These are phyloP conservation scores for Triticum timopheevii DNA, from an alignment of 176 grass and related monocot species.

Conservation along the genomic window DNA sequence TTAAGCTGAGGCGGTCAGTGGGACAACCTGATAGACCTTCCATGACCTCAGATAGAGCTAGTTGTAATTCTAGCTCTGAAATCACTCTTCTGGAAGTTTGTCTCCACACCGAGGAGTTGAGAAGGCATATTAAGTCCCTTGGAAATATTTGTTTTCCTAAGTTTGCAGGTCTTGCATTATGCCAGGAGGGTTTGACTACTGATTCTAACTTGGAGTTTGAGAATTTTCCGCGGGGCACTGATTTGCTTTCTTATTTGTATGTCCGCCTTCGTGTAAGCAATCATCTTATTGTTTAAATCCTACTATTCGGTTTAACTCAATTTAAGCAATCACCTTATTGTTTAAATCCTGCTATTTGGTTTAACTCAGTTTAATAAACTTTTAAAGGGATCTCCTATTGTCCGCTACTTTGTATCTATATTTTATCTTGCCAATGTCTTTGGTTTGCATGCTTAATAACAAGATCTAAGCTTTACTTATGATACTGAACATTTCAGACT, in stretches of 20 bases:
- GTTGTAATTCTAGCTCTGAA: slow-evolving; percentile 48
- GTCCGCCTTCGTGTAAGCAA: slow-evolving; percentile 90
- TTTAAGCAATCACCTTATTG: slow-evolving; percentile 43
- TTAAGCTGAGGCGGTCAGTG: slow-evolving; percentile 64
- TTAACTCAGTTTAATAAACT: slow-evolving; percentile 20
- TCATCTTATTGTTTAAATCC: slow-evolving; percentile 34
- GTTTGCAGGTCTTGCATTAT: slow-evolving; percentile 69
- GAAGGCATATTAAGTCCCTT: slow-evolving; percentile 76
- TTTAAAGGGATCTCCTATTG: slow-evolving; percentile 12
- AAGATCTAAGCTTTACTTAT: not conserved
- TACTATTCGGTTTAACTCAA: not conserved
- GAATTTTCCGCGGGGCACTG: slow-evolving; percentile 78
- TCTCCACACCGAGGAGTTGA: slow-evolving; percentile 88
- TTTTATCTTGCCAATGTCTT: slow-evolving; percentile 28
- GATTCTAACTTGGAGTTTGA: slow-evolving; percentile 74
- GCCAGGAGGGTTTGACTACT: slow-evolving; percentile 72
- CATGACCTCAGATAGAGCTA: slow-evolving; percentile 24
- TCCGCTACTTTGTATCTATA: slow-evolving; percentile 1
- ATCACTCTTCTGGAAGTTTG: slow-evolving; percentile 84
- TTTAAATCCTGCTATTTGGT: not conserved
- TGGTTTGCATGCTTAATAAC: not conserved
- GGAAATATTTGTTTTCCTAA: slow-evolving; percentile 94
- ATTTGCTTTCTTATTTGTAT: slow-evolving; percentile 98
- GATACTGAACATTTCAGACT: slow-evolving; percentile 12
- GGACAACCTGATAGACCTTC: slow-evolving; percentile 23